phyloP scores from a whole-genome alignment of 179 eudicot genomes.

The Gypsophila paniculata region DNA sequence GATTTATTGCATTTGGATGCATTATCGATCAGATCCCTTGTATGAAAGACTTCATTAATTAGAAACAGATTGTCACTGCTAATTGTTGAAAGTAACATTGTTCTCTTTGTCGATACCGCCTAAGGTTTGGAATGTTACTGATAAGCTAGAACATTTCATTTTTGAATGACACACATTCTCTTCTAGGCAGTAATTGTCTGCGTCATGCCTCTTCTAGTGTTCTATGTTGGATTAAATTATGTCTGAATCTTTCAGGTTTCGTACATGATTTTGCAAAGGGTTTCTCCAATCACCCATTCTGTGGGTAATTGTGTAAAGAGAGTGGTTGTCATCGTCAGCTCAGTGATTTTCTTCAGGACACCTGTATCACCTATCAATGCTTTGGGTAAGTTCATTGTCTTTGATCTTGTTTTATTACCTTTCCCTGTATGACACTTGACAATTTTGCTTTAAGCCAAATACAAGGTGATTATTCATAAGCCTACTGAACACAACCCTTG shows the following conservation, averaged over 20 bases:
- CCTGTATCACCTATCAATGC: conserved; percentile 70
- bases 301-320: conserved; percentile 95
- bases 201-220: background rate
- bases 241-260: conserved; percentile 53
- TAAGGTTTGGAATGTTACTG: background rate
- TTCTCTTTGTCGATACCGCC: background rate
- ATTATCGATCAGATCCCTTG: too few species aligned
- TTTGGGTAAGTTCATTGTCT: conserved; percentile 24
- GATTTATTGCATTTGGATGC: too few species aligned
- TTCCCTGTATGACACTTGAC: background rate
- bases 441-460: too few species aligned
- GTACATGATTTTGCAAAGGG: conserved; percentile 86
- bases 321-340: conserved; percentile 88
- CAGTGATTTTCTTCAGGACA: conserved; percentile 84
- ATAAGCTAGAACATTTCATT: background rate
- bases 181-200: background rate
- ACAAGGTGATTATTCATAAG: too few species aligned
- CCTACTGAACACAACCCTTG: background rate
- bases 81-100: conserved; percentile 8
- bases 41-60: too few species aligned
- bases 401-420: background rate
- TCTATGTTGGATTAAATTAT: background rate
- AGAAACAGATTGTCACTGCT: background rate
- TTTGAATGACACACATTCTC: background rate
- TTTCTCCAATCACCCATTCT: conserved; percentile 92